Evolutionary conservation across 768 basidiomycete species (phyloP), one percentile per base, ranked within the genome.

Genomic region (Boletus rubropictus): DNA sequence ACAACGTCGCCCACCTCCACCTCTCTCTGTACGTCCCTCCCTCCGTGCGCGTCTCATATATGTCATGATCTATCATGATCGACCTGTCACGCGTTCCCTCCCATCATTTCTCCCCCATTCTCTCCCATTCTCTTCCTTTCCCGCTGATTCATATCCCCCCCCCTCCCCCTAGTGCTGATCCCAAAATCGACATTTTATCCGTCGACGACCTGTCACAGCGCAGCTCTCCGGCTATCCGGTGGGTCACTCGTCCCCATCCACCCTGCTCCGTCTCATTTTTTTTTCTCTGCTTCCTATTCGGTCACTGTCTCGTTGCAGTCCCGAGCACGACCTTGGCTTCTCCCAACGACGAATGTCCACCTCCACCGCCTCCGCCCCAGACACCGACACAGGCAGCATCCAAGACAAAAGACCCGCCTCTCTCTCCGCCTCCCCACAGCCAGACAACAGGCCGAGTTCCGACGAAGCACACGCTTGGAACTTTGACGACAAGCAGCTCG

Each of bases 291-390:
- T 42, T 44, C 42, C 32, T 50, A 41, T 52, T 49, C 50, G 34
- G 44, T 41, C 33, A 44, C 48, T 54, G 44, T 52, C 43, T 54
- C 44, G 12, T 37, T 12, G 39, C 61, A 74, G 72, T 58, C 58
- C 70, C 50, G 70, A 75, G 38, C 56, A 73, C 51, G 79, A 76
- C 64, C 59, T 78, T 53, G 79, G 80, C 66, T 80, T 84, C 38
- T 27, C 59, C 50, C 53, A 53, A 47, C 76, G 86, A 60, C 83
- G 86, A 61, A 88, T 89, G 87, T 88, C 87, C 66, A 75, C 77
- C 63, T 86, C 83, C 53, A 82, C 80, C 42, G 75, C 79, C 49
- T 86, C 86, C 14, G 73, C 76, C 14, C 75, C 81, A 32, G 84
- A 85, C 69, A 72, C 67, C 3, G 85, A 88, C 67, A 31, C 61